These are phyloP conservation scores for Claviceps pusilla DNA, from an alignment of 2,329 filamentous ascomycete species.

Conservation along the genomic window DNA sequence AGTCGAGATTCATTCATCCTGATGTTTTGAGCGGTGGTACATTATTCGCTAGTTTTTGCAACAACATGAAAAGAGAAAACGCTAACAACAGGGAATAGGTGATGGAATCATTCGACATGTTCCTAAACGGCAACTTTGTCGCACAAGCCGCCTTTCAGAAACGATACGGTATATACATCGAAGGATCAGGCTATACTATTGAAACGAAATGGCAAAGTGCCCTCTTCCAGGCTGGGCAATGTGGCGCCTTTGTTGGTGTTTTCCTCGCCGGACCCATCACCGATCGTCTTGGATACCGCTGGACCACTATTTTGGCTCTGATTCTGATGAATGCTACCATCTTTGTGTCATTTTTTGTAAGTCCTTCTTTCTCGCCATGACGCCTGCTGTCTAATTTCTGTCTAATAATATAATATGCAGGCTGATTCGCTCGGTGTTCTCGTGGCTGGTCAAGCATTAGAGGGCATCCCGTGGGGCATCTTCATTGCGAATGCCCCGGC, in stretches of 20 bases:
- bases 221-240: slow-evolving; percentile 18
- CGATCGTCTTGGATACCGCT: slow-evolving; percentile 22
- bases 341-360: slow-evolving; percentile 39
- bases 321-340: slow-evolving; percentile 24
- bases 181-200: slow-evolving; percentile 13
- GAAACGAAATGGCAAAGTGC: slow-evolving; percentile 27
- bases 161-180: slow-evolving; percentile 20
- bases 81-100: slow-evolving; percentile 18
- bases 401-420: background rate
- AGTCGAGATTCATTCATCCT: slow-evolving; percentile 9
- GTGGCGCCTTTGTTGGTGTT: slow-evolving; percentile 22
- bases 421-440: slow-evolving; percentile 24
- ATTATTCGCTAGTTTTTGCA: background rate
- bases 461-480: slow-evolving; percentile 46
- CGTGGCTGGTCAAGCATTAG: slow-evolving; percentile 38
- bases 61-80: too few species aligned
- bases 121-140: slow-evolving; percentile 31
- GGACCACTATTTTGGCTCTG: slow-evolving; percentile 22
- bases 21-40: background rate
- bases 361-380: background rate
- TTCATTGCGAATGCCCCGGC: slow-evolving; percentile 49
- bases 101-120: slow-evolving; percentile 36
- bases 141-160: slow-evolving; percentile 24
- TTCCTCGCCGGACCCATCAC: slow-evolving; percentile 24
- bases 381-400: too few species aligned